phyloP scores from a whole-genome alignment of 2,329 filamentous ascomycete species.

The Colletotrichum sp. region DNA sequence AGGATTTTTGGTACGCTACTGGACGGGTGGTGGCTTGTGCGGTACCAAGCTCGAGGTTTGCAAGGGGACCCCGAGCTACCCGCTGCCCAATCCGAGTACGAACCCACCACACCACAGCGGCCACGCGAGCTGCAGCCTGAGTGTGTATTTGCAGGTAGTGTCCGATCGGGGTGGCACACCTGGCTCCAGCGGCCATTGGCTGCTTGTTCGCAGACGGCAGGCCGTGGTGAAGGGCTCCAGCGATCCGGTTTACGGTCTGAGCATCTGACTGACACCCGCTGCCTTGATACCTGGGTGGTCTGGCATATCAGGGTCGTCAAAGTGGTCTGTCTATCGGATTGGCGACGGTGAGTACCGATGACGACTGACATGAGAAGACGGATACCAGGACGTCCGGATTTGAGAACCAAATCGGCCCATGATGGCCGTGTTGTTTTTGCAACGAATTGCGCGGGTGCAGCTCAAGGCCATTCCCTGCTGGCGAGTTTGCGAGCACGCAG shows the following conservation, averaged over 20 bases:
- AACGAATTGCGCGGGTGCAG: neutral
- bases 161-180: neutral
- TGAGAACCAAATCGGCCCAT: neutral
- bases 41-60: neutral
- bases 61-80: conserved; percentile 1
- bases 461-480: neutral
- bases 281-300: neutral
- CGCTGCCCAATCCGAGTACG: conserved; percentile 6
- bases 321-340: neutral
- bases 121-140: neutral
- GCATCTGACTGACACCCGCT: conserved; percentile 5
- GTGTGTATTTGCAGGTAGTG: neutral
- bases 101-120: neutral
- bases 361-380: neutral
- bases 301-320: neutral
- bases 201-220: neutral
- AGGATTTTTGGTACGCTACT: neutral
- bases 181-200: neutral
- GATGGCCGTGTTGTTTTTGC: neutral
- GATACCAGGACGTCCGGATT: neutral
- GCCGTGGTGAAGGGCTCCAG: neutral
- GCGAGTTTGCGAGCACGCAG: neutral
- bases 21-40: neutral
- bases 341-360: neutral
- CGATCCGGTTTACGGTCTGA: conserved; percentile 7